Conservation (phyloP, 805 yeast genomes). For the Saccharomycopsis sp. region DNA sequence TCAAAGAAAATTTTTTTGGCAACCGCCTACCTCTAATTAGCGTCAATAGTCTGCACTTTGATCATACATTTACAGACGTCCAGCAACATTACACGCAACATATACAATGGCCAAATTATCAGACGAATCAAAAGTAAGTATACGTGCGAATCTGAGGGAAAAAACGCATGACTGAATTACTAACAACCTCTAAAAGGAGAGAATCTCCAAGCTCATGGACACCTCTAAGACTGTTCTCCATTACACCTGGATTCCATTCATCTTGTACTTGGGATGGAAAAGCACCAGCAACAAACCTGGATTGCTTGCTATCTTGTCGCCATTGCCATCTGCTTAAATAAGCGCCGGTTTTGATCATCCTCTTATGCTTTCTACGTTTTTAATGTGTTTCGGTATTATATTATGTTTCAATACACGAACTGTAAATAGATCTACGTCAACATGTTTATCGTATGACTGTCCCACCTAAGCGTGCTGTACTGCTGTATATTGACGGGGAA, state of each 20-base stretch:
- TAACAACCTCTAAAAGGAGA: slow-evolving; percentile 47
- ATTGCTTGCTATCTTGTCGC: slow-evolving; percentile 61
- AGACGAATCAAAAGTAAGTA: slow-evolving; percentile 20
- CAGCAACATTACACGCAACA: too few species aligned
- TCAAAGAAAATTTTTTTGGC: neutral
- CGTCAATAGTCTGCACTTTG: too few species aligned
- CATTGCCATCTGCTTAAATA: slow-evolving; percentile 64
- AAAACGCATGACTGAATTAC: neutral
- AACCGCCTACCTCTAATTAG: too few species aligned
- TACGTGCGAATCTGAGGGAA: neutral
- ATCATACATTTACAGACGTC: too few species aligned
- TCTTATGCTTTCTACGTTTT: neutral
- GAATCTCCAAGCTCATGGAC: slow-evolving; percentile 76
- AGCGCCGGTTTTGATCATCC: too few species aligned
- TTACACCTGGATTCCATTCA: slow-evolving; percentile 95
- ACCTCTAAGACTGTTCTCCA: slow-evolving; percentile 83
- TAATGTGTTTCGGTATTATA: neutral
- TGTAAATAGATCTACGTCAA: slow-evolving; percentile 3
- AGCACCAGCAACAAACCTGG: slow-evolving; percentile 81
- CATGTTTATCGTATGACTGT: neutral
- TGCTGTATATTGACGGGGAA: too few species aligned
- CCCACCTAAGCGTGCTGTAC: too few species aligned
- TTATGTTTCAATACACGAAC: slow-evolving; percentile 1
- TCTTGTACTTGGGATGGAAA: slow-evolving; percentile 83
- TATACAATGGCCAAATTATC: slow-evolving; percentile 21